Conservation (phyloP, 139 green algal species). For the Pseudopediastrum boryanum region DNA sequence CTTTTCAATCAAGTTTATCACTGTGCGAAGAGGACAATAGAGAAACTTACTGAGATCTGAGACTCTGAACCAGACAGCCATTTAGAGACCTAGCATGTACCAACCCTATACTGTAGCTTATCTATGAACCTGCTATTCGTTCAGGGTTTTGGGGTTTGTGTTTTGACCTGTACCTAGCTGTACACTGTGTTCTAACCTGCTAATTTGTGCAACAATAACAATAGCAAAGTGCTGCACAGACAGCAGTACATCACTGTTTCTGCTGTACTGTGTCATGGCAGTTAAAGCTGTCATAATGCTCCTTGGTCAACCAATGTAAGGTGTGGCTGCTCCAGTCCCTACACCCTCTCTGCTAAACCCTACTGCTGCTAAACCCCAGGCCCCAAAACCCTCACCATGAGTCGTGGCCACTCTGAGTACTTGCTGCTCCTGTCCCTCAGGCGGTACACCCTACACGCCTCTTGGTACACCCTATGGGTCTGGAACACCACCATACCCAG, state of each 20-base stretch:
- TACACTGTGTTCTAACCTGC: too few relatives aligned
- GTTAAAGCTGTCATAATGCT: background rate
- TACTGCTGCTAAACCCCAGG: background rate
- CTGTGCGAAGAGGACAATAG: too few relatives aligned
- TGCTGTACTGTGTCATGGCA: background rate
- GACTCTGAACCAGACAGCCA: too few relatives aligned
- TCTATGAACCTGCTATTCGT: too few relatives aligned
- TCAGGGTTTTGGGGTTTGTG: too few relatives aligned
- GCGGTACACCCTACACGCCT: slow-evolving; percentile 59
- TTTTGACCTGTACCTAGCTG: too few relatives aligned
- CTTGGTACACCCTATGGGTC: slow-evolving; percentile 27
- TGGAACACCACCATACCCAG: slow-evolving; percentile 47
- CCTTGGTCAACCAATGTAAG: background rate
- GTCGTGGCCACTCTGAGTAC: slow-evolving; percentile 46
- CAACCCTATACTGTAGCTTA: too few relatives aligned
- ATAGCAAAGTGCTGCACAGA: slow-evolving; percentile 1
- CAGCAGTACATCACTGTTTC: background rate
- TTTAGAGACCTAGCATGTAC: too few relatives aligned
- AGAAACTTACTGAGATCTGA: too few relatives aligned
- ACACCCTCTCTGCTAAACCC: background rate
- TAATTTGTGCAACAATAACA: background rate
- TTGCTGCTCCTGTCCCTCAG: slow-evolving; percentile 32
- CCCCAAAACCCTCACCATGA: slow-evolving; percentile 27
- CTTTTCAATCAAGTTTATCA: too few relatives aligned
- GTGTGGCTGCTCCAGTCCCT: background rate